Conservation (phyloP, 495 filamentous ascomycete species). For the Lophiostoma macrostomum region DNA sequence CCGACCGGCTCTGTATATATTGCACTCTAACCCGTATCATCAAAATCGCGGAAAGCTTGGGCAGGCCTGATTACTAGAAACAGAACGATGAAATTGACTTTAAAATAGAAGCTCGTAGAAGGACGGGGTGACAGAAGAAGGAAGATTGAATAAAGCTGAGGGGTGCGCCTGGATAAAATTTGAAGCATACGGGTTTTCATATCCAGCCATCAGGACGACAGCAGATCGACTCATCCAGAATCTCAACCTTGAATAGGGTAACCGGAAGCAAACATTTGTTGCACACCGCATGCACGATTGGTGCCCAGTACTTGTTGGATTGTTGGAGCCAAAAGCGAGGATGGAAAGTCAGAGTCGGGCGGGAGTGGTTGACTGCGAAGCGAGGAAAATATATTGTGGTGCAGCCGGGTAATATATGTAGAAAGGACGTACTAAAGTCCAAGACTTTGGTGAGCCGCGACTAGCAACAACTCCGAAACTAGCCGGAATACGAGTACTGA, state of each 20-base stretch:
- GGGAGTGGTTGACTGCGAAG: constrained; percentile 17
- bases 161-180: background rate
- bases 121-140: constrained; percentile 7
- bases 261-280: no score
- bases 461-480: no score
- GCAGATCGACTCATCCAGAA: background rate
- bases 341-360: background rate
- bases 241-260: background rate
- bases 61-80: constrained; percentile 1
- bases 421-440: background rate
- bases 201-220: no score
- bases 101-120: no score
- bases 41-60: constrained; percentile 4
- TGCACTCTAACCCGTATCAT: constrained; percentile 2
- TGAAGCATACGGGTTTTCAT: constrained; percentile 2
- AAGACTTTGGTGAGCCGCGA: no score
- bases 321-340: background rate
- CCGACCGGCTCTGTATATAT: constrained; percentile 5
- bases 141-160: background rate
- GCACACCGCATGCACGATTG: no score
- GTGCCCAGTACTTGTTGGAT: no score
- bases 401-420: constrained; percentile 27
- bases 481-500: no score
- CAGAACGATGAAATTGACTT: background rate
- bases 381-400: constrained; percentile 28